Percentiles rank a stretch among this genome's conserved stretches.
Conservation (phyloP, 805 yeast species). For the Metschnikowia borealis region DNA sequence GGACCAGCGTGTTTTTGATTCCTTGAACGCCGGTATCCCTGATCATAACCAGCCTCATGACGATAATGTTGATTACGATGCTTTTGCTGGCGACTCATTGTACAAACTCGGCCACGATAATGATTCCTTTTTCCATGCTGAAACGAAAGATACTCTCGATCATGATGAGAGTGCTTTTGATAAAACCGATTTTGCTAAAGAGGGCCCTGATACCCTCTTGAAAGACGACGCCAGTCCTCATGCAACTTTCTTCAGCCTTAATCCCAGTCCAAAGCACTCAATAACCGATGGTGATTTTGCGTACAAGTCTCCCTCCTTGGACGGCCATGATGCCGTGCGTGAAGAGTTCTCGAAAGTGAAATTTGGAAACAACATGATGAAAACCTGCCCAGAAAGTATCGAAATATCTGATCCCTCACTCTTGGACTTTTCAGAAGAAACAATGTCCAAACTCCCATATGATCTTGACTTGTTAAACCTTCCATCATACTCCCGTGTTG, state of each 20-base stretch:
- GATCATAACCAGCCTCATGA: conserved; percentile 4
- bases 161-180: background rate
- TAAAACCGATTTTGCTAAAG: background rate
- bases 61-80: conserved; percentile 2
- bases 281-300: conserved; percentile 7
- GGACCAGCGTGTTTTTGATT: conserved; percentile 49
- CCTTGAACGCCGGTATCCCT: conserved; percentile 20
- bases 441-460: conserved; percentile 43
- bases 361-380: conserved; percentile 45
- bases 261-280: conserved; percentile 20
- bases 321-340: conserved; percentile 42
- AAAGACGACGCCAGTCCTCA: conserved; percentile 22
- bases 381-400: conserved; percentile 32
- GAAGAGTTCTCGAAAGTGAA: conserved; percentile 48
- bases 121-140: conserved; percentile 2
- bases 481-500: conserved; percentile 85
- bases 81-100: conserved; percentile 6
- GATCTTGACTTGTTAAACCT: conserved; percentile 53
- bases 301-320: conserved; percentile 17
- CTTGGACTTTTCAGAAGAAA: conserved; percentile 35
- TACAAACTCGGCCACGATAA: conserved; percentile 4
- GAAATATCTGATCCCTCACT: conserved; percentile 30
- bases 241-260: conserved; percentile 13
- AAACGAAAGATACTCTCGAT: conserved; percentile 2
- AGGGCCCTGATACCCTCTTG: conserved; percentile 12